Evolutionary conservation across 2,329 filamentous ascomycete genomes (phyloP).

Genomic region (Beauveria caledonica): DNA sequence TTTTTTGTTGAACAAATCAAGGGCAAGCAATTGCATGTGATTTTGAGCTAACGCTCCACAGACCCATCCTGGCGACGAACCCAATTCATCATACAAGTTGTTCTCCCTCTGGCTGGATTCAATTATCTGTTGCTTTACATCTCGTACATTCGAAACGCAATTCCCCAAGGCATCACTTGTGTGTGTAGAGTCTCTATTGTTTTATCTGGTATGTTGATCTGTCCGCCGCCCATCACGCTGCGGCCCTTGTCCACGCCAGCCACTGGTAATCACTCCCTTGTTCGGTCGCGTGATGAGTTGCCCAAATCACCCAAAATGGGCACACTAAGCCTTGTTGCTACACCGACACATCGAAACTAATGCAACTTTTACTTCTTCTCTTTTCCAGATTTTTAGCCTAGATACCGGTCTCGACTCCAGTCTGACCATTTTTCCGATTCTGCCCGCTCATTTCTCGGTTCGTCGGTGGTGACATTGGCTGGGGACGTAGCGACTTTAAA

Average conservation of each 20-base stretch:
- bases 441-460: neutral
- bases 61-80: slow-evolving; percentile 3
- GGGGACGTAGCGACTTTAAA: slow-evolving; percentile 4
- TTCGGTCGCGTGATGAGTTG: slow-evolving; percentile 9
- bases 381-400: neutral
- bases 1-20: slow-evolving; percentile 11
- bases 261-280: neutral
- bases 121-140: neutral
- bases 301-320: neutral
- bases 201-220: neutral
- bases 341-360: slow-evolving; percentile 8
- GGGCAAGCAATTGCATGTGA: slow-evolving; percentile 2
- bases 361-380: neutral
- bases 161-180: neutral
- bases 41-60: slow-evolving; percentile 9
- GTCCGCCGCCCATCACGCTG: neutral
- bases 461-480: neutral
- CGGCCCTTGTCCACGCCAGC: neutral
- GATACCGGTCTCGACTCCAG: neutral
- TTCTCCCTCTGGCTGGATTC: neutral
- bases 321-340: slow-evolving; percentile 10
- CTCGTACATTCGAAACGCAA: neutral
- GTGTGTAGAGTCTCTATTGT: neutral
- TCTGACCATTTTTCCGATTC: neutral
- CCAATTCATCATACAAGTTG: neutral